phyloP scores from a whole-genome alignment of 257 asterid genomes.

The Asclepias syriaca region DNA sequence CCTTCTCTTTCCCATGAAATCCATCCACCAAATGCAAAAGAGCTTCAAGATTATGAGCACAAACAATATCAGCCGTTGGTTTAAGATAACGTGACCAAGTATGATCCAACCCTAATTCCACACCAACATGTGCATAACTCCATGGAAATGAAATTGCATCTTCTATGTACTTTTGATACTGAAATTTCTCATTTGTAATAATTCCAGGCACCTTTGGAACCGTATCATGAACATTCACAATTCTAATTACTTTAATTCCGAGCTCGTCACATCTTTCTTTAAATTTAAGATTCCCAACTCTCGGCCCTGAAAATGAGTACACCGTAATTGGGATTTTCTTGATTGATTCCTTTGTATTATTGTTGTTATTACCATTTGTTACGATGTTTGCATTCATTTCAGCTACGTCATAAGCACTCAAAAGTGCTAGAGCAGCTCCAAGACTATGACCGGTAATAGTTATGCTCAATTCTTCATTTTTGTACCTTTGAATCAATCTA shows the following conservation, averaged over 20 bases:
- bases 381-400: constrained; percentile 46
- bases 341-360: background rate
- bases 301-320: constrained; percentile 54
- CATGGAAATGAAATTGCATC: constrained; percentile 53
- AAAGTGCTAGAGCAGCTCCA: constrained; percentile 63
- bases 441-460: constrained; percentile 80
- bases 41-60: constrained; percentile 63
- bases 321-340: constrained; percentile 48
- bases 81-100: constrained; percentile 50
- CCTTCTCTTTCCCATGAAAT: constrained; percentile 41
- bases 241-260: constrained; percentile 49
- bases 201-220: constrained; percentile 72
- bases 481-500: constrained; percentile 51
- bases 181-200: constrained; percentile 59
- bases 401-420: constrained; percentile 67
- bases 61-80: constrained; percentile 30
- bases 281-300: constrained; percentile 67
- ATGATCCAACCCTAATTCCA: constrained; percentile 53
- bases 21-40: constrained; percentile 65
- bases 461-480: constrained; percentile 59
- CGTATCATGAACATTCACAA: constrained; percentile 53
- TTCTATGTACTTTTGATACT: constrained; percentile 48
- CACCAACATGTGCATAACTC: constrained; percentile 84
- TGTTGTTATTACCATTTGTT: constrained; percentile 19
- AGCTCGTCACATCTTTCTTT: constrained; percentile 66